Evolutionary conservation across 371 early-diverging fungal species (phyloP), one percentile per base, ranked within the genome.

Genomic region (Mucor velutinosus): DNA sequence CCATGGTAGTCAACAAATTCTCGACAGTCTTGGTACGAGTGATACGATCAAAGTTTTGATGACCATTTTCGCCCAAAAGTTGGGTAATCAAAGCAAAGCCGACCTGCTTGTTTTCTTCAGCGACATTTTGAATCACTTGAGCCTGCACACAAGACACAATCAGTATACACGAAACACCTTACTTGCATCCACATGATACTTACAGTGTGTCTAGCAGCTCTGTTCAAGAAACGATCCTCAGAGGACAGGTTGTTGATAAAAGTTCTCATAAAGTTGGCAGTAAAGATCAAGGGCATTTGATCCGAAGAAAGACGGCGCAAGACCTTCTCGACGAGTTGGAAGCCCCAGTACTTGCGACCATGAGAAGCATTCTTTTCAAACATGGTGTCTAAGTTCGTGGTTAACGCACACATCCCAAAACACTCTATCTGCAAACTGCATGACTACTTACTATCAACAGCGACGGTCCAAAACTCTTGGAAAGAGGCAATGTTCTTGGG

Each of bases 261-360:
- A 41, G 87, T 84, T 27, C 92, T 88, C 88, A 95, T 88, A 66
- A 95, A 88, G 76, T 92, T 90, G 23, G 86, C 86, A 43, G 95
- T 93, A 74, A 96, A 92, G 41, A 96, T 76, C 63, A 88, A 73
- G 0, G 94, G 88, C 67, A 94, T 83, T 63, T 87, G 86, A 6
- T 89, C 85, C 47, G 85, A 72, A 25, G 82, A 76, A 55, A 94
- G 79, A 30, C 80, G 80, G 21, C 88, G 87, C 67, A 95, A 76
- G 5, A 89, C 82, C 60, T 85, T 84, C 66, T 90, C 88, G 45
- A 96, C 88, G 25, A 95, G 75, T 65, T 90, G 88, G 80, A 95
- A 93, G 21, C 95, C 97, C 87, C 96, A 89, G 81, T 82, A 94
- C 71, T 93, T 93, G 70, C 94, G 90, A 71, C 94, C 93, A 79